Base-by-base conservation (phyloP, 768 basidiomycete genomes). In the Megacollybia marginata region DNA sequence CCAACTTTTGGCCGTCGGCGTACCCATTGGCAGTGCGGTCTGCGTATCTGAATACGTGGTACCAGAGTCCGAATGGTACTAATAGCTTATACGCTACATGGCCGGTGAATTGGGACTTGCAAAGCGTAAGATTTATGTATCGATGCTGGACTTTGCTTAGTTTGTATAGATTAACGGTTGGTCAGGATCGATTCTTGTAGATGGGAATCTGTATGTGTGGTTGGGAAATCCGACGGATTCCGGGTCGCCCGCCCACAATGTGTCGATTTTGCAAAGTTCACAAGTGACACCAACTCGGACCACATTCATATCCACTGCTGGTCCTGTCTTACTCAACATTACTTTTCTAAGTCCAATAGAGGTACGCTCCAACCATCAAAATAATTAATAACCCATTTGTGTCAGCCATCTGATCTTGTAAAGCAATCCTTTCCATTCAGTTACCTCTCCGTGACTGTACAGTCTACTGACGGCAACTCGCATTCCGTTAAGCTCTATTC, bases 401-500 rank as follows among this genome's bases (percentile, higher is more conserved):
- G 13, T 7, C 38, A 55, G 54, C 50, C 47, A 18, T 12, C 8
- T 4, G 48, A 65, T 46, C 48, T 62, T 40, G 15, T 19, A 5
- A 15, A 15, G 19, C 38, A 40, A 19, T 40, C 38, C 38, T 40
- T 40, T 5, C 65, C 67, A 6, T 66, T 68, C 55, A 55, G 59
- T 11, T 68, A 66, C 47, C 33, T 68, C 23, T 51, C 49, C 33
- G 46, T 68, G 16, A 49, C 54, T 2, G 54, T 55, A 7, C 15
- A 34, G 11, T 55, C 63, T 0, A 57, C 48, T 11, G 67, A 68
- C 43, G 59, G 57, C 8, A 36, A 38, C 2, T 12, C 52, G 2
- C 66, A 68, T 50, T 32, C 33, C n/a, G 55, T 65, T 8, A 55
- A 64, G 46, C 42, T 67, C 9, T 68, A 68, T 47, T 54, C 59